phyloP scores from a whole-genome alignment of 768 basidiomycete genomes.

The Multifurca ochricompacta region DNA sequence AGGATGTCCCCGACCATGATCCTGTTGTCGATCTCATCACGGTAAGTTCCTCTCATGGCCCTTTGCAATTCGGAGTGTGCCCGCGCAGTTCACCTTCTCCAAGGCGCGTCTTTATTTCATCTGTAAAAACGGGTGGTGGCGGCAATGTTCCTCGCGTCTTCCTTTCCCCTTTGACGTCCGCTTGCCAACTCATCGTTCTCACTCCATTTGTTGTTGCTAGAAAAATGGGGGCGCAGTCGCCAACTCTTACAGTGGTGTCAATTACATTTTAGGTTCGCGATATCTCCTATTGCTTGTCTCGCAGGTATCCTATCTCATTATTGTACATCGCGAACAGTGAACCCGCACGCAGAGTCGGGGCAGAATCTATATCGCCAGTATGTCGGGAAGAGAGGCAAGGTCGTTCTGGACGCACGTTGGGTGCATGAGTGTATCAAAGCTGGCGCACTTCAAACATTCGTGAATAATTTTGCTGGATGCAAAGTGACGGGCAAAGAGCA shows the following conservation, averaged over 20 bases:
- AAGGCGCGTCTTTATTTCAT: neutral
- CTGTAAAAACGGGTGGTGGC: neutral
- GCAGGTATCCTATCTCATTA: neutral
- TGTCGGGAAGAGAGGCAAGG: conserved; percentile 68
- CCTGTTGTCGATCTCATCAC: conserved; percentile 53
- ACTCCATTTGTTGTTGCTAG: conserved; percentile 32
- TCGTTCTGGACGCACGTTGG: conserved; percentile 70
- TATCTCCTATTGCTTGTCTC: neutral
- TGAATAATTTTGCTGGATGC: conserved; percentile 71
- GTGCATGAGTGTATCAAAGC: conserved; percentile 67
- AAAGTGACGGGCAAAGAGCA: conserved; percentile 69
- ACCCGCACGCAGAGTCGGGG: conserved; percentile 70
- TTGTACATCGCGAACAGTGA: conserved; percentile 40
- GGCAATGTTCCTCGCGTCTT: neutral
- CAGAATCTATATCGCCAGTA: conserved; percentile 79
- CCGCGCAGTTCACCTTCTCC: neutral
- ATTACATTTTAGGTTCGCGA: conserved; percentile 68
- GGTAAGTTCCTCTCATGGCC: conserved; percentile 38
- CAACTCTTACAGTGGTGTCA: conserved; percentile 68
- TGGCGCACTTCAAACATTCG: conserved; percentile 63
- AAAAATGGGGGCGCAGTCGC: conserved; percentile 71
- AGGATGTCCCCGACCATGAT: conserved; percentile 68
- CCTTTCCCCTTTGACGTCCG: neutral
- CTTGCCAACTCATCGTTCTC: neutral
- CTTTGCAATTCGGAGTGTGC: neutral